These are phyloP conservation scores for Penicillium sp. DNA, from an alignment of 2,329 filamentous ascomycete genomes.

Conservation along the genomic window DNA sequence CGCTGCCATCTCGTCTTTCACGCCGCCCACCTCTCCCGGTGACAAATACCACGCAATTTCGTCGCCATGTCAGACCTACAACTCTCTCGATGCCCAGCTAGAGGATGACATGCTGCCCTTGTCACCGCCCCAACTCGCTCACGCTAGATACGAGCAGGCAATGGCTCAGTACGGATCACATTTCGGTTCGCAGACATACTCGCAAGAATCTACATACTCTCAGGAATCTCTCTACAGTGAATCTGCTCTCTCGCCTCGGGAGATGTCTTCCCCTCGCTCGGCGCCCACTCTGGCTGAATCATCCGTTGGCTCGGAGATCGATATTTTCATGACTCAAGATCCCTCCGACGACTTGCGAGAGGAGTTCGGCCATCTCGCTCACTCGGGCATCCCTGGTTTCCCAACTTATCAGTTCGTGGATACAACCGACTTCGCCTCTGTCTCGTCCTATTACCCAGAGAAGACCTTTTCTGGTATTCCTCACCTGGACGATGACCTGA, in stretches of 20 bases:
- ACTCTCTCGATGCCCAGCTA: constrained; percentile 39
- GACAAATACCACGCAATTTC: constrained; percentile 39
- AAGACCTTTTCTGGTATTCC: constrained; percentile 30
- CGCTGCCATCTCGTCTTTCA: constrained; percentile 45
- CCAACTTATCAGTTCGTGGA: constrained; percentile 25
- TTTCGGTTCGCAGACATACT: constrained; percentile 18
- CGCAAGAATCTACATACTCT: constrained; percentile 25
- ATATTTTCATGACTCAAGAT: constrained; percentile 42
- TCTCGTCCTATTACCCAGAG: constrained; percentile 34
- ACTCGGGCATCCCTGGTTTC: constrained; percentile 32
- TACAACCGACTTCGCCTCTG: constrained; percentile 29
- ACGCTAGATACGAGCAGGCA: constrained; percentile 23
- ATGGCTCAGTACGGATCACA: constrained; percentile 20
- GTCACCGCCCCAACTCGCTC: constrained; percentile 29
- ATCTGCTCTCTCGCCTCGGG: constrained; percentile 28
- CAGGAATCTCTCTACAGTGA: constrained; percentile 33
- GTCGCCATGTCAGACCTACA: constrained; percentile 35
- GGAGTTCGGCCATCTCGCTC: constrained; percentile 32
- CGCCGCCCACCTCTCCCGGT: constrained; percentile 48
- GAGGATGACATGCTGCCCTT: constrained; percentile 40
- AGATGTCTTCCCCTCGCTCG: constrained; percentile 38
- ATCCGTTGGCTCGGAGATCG: constrained; percentile 38
- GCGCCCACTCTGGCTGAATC: constrained; percentile 37
- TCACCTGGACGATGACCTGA: constrained; percentile 32
- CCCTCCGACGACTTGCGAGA: constrained; percentile 28